Conservation (phyloP, 1,139 yeast species). For the Taphrina sp. region DNA sequence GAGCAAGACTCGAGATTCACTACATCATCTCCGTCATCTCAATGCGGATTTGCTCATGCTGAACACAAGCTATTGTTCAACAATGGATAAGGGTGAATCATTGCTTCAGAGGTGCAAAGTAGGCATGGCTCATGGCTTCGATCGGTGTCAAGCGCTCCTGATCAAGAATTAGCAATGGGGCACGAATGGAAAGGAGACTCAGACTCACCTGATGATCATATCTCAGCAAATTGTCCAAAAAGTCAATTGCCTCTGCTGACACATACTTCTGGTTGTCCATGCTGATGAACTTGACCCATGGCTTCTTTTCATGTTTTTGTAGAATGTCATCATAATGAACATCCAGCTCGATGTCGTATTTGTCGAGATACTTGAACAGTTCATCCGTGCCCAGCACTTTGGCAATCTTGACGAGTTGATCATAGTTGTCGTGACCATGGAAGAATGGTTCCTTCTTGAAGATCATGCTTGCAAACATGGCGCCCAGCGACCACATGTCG, state of each 20-base stretch:
- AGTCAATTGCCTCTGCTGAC: constrained; percentile 70
- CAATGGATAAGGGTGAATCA: too few species aligned
- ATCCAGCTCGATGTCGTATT: constrained; percentile 73
- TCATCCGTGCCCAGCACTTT: constrained; percentile 89
- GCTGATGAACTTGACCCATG: constrained; percentile 83
- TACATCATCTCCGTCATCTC: too few species aligned
- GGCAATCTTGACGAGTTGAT: constrained; percentile 92
- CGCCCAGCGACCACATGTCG: constrained; percentile 96
- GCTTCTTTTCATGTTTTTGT: constrained; percentile 74
- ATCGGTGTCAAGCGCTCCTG: constrained; percentile 80
- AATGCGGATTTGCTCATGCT: too few species aligned
- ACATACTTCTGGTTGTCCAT: constrained; percentile 70
- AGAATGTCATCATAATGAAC: constrained; percentile 76
- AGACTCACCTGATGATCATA: constrained; percentile 72
- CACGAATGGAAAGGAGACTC: background rate
- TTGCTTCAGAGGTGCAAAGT: constrained; percentile 55
- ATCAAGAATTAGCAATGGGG: background rate
- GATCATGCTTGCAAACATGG: constrained; percentile 95
- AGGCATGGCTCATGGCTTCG: constrained; percentile 90
- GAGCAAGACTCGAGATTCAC: too few species aligned
- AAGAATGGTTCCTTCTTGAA: constrained; percentile 96
- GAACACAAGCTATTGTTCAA: too few species aligned
- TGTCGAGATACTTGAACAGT: constrained; percentile 66
- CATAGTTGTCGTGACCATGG: constrained; percentile 94
- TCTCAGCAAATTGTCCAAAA: constrained; percentile 75